Evolutionary conservation across 257 asterid genomes (phyloP).

Genomic region (Galeopsis tetrahit): DNA sequence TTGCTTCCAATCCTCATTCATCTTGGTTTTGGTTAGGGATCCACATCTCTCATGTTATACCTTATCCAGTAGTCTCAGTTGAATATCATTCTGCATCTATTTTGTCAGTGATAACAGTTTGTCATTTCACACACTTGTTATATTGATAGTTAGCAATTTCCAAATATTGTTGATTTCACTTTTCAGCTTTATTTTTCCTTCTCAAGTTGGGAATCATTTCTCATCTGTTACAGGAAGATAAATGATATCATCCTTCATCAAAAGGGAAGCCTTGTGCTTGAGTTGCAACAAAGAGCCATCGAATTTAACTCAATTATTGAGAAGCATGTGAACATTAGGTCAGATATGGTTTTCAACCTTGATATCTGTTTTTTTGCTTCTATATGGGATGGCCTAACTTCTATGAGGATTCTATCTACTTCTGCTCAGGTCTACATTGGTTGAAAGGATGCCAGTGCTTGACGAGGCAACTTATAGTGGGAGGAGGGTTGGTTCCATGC

Average conservation of each 20-base stretch:
- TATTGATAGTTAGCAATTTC: background rate
- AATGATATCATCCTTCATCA: conserved; percentile 62
- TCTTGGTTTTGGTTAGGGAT: conserved; percentile 21
- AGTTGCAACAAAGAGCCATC: conserved; percentile 97
- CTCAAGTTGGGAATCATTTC: conserved; percentile 26
- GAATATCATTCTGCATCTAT: conserved; percentile 22
- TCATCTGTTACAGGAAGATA: conserved; percentile 67
- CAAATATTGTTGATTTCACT: conserved; percentile 1
- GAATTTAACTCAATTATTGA: conserved; percentile 82
- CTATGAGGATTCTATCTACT: conserved; percentile 32
- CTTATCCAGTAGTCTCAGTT: conserved; percentile 12
- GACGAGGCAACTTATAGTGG: conserved; percentile 88
- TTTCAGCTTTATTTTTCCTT: conserved; percentile 22
- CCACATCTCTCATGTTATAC: conserved; percentile 25
- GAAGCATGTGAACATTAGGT: conserved; percentile 86
- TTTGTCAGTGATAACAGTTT: conserved; percentile 5
- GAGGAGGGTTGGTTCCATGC: conserved; percentile 80
- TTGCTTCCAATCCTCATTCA: background rate
- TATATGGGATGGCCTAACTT: conserved; percentile 20
- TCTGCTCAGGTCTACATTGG: conserved; percentile 71
- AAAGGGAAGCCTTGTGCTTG: conserved; percentile 92
- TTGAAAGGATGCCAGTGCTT: conserved; percentile 96
- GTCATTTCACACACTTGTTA: conserved; percentile 12
- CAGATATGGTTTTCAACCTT: conserved; percentile 29
- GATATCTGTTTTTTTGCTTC: conserved; percentile 23